Evolutionary conservation across 306 rosid species (phyloP).

Genomic region (Psophocarpus tetragonolobus): DNA sequence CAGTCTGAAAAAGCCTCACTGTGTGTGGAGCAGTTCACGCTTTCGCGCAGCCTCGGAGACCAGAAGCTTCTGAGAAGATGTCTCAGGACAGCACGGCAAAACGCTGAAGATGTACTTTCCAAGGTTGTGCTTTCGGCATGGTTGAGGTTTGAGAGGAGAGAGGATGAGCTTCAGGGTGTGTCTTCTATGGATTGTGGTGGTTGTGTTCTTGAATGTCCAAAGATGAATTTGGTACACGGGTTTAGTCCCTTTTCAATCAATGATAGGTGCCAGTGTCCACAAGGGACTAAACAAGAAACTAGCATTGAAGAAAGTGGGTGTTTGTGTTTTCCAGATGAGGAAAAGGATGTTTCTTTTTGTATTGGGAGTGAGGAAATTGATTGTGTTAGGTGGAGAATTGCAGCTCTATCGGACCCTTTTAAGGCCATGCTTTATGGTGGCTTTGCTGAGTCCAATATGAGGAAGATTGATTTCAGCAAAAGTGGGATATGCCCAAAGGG

Average conservation of each 20-base stretch:
- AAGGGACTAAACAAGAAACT: constrained; percentile 33
- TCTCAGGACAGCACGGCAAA: constrained; percentile 57
- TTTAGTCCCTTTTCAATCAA: constrained; percentile 41
- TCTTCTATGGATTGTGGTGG: constrained; percentile 63
- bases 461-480: constrained; percentile 54
- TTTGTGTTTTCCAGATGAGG: constrained; percentile 41
- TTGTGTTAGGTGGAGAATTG: constrained; percentile 61
- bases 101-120: constrained; percentile 57
- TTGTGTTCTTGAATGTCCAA: constrained; percentile 63
- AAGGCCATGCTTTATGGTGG: constrained; percentile 66
- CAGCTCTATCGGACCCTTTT: constrained; percentile 58
- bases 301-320: constrained; percentile 19
- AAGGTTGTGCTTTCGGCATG: constrained; percentile 78
- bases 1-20: constrained; percentile 49
- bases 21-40: constrained; percentile 58
- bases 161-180: constrained; percentile 64
- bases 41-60: constrained; percentile 57
- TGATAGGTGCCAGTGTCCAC: constrained; percentile 50
- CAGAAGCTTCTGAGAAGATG: constrained; percentile 63
- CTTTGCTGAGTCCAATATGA: constrained; percentile 60
- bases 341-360: constrained; percentile 56
- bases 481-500: constrained; percentile 60
- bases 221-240: constrained; percentile 54
- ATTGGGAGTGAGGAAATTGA: constrained; percentile 54
- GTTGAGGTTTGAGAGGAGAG: constrained; percentile 77